Conservation (phyloP, 2,329 filamentous ascomycete genomes). For the Ophiosphaerella herpotricha region DNA sequence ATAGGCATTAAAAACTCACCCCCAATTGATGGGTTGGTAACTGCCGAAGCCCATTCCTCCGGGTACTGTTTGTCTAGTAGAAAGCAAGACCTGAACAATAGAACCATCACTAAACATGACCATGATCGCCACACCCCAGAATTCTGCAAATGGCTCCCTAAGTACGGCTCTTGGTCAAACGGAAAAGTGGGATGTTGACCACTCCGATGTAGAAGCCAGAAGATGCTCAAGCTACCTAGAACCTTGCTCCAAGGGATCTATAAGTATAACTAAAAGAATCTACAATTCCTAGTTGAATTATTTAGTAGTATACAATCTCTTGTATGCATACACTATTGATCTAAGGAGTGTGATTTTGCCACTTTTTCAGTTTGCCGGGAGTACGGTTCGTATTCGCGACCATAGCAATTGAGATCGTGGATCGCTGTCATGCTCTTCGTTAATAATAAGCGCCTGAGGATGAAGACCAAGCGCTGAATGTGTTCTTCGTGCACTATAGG, state of each 20-base stretch:
- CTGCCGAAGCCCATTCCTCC: constrained; percentile 50
- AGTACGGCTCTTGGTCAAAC: too few species aligned
- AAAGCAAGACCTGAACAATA: constrained; percentile 51
- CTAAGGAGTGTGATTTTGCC: too few species aligned
- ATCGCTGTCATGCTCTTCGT: constrained; percentile 48
- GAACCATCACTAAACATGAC: constrained; percentile 52
- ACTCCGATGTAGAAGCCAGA: too few species aligned
- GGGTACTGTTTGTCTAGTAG: constrained; percentile 45
- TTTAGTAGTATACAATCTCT: too few species aligned
- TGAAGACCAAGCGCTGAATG: constrained; percentile 43
- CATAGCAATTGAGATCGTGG: constrained; percentile 44
- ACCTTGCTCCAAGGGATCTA: too few species aligned
- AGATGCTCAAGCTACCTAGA: too few species aligned
- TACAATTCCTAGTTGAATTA: too few species aligned
- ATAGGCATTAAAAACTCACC: constrained; percentile 21
- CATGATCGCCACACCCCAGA: constrained; percentile 50
- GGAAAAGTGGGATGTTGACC: too few species aligned
- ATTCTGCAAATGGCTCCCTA: constrained; percentile 52
- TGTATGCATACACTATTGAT: too few species aligned
- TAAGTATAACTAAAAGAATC: too few species aligned
- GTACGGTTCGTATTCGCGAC: constrained; percentile 42
- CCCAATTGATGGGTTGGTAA: constrained; percentile 52
- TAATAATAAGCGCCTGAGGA: constrained; percentile 45
- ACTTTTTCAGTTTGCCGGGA: constrained; percentile 11
- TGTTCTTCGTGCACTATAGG: constrained; percentile 26